phyloP scores from a whole-genome alignment of 352 stramenopile genomes.

The Globisporangium apiculatum region DNA sequence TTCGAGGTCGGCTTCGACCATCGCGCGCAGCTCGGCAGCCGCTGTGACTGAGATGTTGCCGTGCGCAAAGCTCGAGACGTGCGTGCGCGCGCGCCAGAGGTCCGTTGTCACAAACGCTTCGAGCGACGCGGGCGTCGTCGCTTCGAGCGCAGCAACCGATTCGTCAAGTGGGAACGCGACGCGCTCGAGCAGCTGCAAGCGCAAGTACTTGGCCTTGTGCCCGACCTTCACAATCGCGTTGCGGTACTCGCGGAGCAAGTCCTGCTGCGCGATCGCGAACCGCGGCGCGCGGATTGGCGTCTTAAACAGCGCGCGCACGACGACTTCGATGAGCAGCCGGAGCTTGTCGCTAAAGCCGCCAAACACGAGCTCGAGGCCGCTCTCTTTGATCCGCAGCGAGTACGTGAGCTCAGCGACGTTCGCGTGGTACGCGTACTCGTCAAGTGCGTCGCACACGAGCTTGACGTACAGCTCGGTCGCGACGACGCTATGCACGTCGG shows the following conservation, averaged over 20 bases:
- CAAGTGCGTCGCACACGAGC: constrained; percentile 54
- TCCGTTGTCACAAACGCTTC: constrained; percentile 26
- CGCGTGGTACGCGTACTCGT: constrained; percentile 70
- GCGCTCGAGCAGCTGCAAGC: constrained; percentile 53
- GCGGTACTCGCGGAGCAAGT: constrained; percentile 61
- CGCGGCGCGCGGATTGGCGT: constrained; percentile 36
- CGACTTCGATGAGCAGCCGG: constrained; percentile 50
- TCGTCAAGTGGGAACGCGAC: constrained; percentile 35
- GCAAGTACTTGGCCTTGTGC: constrained; percentile 58
- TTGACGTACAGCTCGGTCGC: constrained; percentile 55
- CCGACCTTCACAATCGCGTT: constrained; percentile 52
- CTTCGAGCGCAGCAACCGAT: constrained; percentile 39
- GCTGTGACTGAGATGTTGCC: constrained; percentile 47
- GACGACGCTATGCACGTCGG: constrained; percentile 28
- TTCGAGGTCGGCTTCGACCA: constrained; percentile 39
- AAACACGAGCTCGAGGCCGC: constrained; percentile 54
- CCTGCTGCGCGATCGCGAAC: constrained; percentile 61
- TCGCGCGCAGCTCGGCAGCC: constrained; percentile 25
- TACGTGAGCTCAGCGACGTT: constrained; percentile 71
- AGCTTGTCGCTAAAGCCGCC: constrained; percentile 79
- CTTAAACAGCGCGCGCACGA: constrained; percentile 43
- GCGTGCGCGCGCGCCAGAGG: constrained; percentile 44
- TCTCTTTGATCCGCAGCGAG: constrained; percentile 56
- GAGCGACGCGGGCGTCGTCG: constrained; percentile 28
- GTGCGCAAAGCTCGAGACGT: constrained; percentile 59